Evolutionary conservation across 1,139 yeast genomes (phyloP), one percentile per base, ranked within the genome.

Genomic region (Lodderomyces jiufengensis): DNA sequence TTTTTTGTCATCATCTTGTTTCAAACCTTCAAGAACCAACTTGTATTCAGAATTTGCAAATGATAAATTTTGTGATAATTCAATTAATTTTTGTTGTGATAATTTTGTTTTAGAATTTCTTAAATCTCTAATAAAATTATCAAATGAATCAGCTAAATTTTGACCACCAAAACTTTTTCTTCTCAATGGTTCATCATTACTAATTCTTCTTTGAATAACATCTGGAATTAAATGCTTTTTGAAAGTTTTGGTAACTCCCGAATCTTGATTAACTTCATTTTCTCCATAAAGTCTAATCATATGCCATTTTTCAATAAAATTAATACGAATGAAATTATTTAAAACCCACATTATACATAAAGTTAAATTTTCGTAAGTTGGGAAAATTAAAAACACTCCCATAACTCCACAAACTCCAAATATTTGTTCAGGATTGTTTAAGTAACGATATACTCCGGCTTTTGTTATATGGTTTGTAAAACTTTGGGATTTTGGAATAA

Each of bases 331-430:
- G 45, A 85, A 75, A 49, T 80, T 82, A 45, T 80, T 79, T 11
- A 70, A 56, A 4, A 87, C 80, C 90, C 94, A 85, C 27, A 83
- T 51, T 39, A 71, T 59, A 16, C 90, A 83, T 38, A 84, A 59
- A 12, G 70, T 52, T 37, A 70, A 51, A 38, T 82, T 79, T 46
- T 78, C 75, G 32, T 65, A 59, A 4, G 82, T 72, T 36, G 84
- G 82, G 34, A 80, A 66, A 40, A 84, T 74, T 35, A 85, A 57
- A 2, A 81, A 78, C 12, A 80, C 63, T 13, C 95, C 95, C 90
- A 90, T 84, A 27, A 84, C 76, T 14, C 95, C 95, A 48, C 90
- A 80, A 39, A 82, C 81, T 14, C 95, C 95, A 46, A 85, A 74
- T 15, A 85, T 62, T 49, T 88, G 83, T 55, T 85, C 95, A 6